These are phyloP conservation scores for Rheum nobile DNA, from an alignment of 148 eudicot species.

Conservation along the genomic window DNA sequence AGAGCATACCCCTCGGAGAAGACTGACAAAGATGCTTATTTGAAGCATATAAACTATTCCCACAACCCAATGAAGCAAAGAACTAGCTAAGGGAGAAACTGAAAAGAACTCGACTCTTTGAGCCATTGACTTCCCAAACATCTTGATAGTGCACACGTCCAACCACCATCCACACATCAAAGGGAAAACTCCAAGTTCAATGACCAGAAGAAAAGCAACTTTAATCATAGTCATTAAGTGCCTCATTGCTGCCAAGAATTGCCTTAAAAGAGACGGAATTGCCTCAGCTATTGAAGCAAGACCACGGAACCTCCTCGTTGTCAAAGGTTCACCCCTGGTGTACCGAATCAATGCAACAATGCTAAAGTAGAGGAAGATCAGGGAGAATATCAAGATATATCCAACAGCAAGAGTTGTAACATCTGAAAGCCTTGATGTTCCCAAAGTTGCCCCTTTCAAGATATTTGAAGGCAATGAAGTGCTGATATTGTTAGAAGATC, in stretches of 20 bases:
- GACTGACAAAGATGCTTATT: slow-evolving; percentile 91
- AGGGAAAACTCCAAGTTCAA: slow-evolving; percentile 96
- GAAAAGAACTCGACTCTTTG: slow-evolving; percentile 85
- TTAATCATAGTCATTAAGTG: slow-evolving; percentile 92
- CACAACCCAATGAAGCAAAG: slow-evolving; percentile 92
- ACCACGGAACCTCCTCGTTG: slow-evolving; percentile 82
- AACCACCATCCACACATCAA: slow-evolving; percentile 99
- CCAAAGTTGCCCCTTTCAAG: slow-evolving; percentile 48
- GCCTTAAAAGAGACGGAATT: slow-evolving; percentile 73
- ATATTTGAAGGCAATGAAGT: slow-evolving; percentile 39
- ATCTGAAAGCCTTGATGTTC: slow-evolving; percentile 80
- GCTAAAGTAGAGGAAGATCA: slow-evolving; percentile 72
- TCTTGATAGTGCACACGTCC: slow-evolving; percentile 83
- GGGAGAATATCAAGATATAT: slow-evolving; percentile 69
- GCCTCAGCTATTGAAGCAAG: slow-evolving; percentile 78
- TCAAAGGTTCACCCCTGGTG: slow-evolving; percentile 80
- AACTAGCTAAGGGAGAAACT: slow-evolving; percentile 78
- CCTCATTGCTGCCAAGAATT: slow-evolving; percentile 86
- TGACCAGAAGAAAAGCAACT: slow-evolving; percentile 89
- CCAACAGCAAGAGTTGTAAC: slow-evolving; percentile 93
- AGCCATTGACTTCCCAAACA: slow-evolving; percentile 86
- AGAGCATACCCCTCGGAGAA: slow-evolving; percentile 83
- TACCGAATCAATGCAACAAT: slow-evolving; percentile 67
- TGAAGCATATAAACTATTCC: slow-evolving; percentile 95
- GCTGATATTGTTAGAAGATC: slow-evolving; percentile 38